Percentiles rank a stretch among this genome's conserved stretches.
phyloP scores from a whole-genome alignment of 495 filamentous ascomycete genomes.

The Chaetomium fimeti region DNA sequence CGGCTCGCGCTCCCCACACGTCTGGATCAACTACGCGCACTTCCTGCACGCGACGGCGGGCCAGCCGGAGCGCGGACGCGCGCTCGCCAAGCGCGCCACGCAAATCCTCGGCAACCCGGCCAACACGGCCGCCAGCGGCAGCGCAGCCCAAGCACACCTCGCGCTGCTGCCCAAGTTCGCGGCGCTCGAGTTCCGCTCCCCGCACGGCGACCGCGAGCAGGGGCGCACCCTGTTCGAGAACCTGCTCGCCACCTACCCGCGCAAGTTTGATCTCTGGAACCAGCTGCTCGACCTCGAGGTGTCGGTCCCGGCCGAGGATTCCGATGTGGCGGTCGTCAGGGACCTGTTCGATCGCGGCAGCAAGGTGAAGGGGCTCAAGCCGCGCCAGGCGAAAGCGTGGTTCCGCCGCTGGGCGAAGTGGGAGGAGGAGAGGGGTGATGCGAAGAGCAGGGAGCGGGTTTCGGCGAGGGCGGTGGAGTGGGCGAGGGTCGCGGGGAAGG shows the following conservation, averaged over 20 bases:
- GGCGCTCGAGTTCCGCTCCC: constrained; percentile 82
- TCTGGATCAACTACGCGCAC: constrained; percentile 93
- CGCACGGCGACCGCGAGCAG: constrained; percentile 81
- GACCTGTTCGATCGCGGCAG: constrained; percentile 78
- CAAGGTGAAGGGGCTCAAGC: constrained; percentile 65
- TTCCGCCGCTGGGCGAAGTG: constrained; percentile 81
- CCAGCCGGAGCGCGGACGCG: constrained; percentile 70
- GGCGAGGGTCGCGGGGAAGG: constrained; percentile 33
- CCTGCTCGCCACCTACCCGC: constrained; percentile 77
- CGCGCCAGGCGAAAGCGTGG: constrained; percentile 72
- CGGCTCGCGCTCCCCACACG: constrained; percentile 67
- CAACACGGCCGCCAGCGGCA: constrained; percentile 28
- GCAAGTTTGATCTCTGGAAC: constrained; percentile 90
- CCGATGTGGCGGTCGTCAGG: constrained; percentile 59
- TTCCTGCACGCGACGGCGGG: constrained; percentile 75
- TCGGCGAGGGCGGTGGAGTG: constrained; percentile 72
- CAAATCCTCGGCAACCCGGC: constrained; percentile 60
- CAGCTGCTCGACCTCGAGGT: constrained; percentile 82
- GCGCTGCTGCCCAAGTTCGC: constrained; percentile 82
- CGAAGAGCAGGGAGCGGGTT: constrained; percentile 68
- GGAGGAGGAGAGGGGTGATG: constrained; percentile 71
- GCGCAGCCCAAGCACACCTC: constrained; percentile 62
- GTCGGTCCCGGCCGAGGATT: constrained; percentile 50
- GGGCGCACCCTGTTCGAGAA: constrained; percentile 94
- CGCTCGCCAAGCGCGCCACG: constrained; percentile 77